phyloP scores from a whole-genome alignment of 257 asterid genomes.

The Solanum tacnaense region DNA sequence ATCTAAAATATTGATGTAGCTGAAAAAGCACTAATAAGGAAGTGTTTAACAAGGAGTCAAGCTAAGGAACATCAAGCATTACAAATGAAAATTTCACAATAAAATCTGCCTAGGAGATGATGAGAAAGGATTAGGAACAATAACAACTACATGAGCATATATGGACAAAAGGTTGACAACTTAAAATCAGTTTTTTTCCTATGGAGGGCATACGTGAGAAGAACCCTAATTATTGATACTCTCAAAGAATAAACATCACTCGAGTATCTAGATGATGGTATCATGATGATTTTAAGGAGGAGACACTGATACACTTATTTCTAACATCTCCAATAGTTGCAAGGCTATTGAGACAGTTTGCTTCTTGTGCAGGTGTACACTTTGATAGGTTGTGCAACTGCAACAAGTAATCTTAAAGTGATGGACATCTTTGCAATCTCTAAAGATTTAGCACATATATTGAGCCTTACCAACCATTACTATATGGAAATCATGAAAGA shows the following conservation, averaged over 20 bases:
- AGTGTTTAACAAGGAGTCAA: too few relatives aligned
- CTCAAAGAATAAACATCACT: not conserved
- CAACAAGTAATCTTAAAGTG: not conserved
- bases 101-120: not conserved
- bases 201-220: not conserved
- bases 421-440: not conserved
- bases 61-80: too few relatives aligned
- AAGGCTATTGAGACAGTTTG: not conserved
- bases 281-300: not conserved
- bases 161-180: not conserved
- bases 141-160: not conserved
- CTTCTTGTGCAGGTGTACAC: not conserved
- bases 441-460: not conserved
- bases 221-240: not conserved
- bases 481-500: too few relatives aligned
- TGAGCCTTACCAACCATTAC: too few relatives aligned
- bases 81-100: not conserved
- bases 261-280: not conserved
- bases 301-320: not conserved
- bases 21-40: too few relatives aligned
- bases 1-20: not conserved
- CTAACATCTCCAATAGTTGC: not conserved
- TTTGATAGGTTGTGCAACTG: not conserved
- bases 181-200: not conserved
- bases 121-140: not conserved